Evolutionary conservation across 2,329 filamentous ascomycete genomes (phyloP).

Genomic region (Scedosporium apiospermum): DNA sequence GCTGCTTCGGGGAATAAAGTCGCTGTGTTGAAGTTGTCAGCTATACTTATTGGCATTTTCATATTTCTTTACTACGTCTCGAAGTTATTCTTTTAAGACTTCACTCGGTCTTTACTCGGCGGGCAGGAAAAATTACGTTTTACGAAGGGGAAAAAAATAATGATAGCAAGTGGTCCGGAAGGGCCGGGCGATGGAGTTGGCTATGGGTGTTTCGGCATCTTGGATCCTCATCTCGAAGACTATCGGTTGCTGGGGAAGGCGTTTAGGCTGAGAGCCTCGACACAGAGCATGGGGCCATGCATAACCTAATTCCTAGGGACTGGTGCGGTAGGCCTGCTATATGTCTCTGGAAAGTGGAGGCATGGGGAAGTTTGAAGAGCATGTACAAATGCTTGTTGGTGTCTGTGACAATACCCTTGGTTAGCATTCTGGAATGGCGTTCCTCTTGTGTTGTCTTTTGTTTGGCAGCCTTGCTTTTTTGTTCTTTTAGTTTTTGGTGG

Average conservation of each 20-base stretch:
- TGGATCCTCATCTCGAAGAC: too few relatives aligned
- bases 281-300: too few relatives aligned
- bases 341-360: background rate
- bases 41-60: constrained; percentile 65
- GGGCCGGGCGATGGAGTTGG: too few relatives aligned
- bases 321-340: too few relatives aligned
- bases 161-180: background rate
- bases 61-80: constrained; percentile 67
- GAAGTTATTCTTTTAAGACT: constrained; percentile 48
- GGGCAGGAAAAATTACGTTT: background rate
- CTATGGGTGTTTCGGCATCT: too few relatives aligned
- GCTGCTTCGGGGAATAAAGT: constrained; percentile 84
- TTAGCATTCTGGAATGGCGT: background rate
- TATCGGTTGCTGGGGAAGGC: too few relatives aligned
- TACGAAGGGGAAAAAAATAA: background rate
- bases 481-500: background rate
- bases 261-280: too few relatives aligned
- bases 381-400: background rate
- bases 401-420: background rate
- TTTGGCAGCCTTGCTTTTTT: background rate
- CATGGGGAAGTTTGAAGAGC: background rate
- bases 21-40: constrained; percentile 81
- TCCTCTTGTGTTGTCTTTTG: background rate
- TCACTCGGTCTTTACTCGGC: background rate
- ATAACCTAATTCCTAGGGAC: too few relatives aligned